phyloP scores from a whole-genome alignment of 2,329 filamentous ascomycete genomes.

The Fusarium sarcochroum region DNA sequence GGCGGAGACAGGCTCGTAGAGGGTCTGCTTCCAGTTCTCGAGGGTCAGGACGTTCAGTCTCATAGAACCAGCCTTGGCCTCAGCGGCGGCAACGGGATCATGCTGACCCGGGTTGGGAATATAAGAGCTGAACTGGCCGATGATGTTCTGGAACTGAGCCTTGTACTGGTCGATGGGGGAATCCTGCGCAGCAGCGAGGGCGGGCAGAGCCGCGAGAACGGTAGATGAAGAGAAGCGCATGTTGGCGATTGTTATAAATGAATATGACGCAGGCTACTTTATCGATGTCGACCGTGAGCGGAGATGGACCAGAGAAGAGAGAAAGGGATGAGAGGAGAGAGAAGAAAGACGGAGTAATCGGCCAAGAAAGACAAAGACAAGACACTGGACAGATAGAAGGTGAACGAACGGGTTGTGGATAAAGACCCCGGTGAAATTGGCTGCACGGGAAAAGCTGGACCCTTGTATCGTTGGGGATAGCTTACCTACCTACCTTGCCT shows the following conservation, averaged over 20 bases:
- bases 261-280: constrained; percentile 12
- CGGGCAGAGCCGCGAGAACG: constrained; percentile 67
- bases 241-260: constrained; percentile 43
- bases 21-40: constrained; percentile 78
- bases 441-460: constrained; percentile 42
- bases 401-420: constrained; percentile 41
- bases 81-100: constrained; percentile 58
- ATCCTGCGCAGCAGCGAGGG: constrained; percentile 67
- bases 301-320: constrained; percentile 20
- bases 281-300: constrained; percentile 6
- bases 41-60: constrained; percentile 70
- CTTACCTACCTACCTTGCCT: constrained; percentile 3
- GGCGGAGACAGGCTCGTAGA: constrained; percentile 73
- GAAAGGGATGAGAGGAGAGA: constrained; percentile 22
- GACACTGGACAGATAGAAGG: constrained; percentile 29
- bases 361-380: not conserved
- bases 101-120: constrained; percentile 63
- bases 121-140: constrained; percentile 70
- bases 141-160: constrained; percentile 74
- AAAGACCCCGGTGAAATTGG: constrained; percentile 44
- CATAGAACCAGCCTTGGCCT: constrained; percentile 58
- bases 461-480: constrained; percentile 47
- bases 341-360: not conserved
- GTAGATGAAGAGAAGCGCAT: constrained; percentile 72
- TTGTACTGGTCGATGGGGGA: constrained; percentile 69